Conservation (phyloP, 768 basidiomycete species). For the Pholiota molesta region DNA sequence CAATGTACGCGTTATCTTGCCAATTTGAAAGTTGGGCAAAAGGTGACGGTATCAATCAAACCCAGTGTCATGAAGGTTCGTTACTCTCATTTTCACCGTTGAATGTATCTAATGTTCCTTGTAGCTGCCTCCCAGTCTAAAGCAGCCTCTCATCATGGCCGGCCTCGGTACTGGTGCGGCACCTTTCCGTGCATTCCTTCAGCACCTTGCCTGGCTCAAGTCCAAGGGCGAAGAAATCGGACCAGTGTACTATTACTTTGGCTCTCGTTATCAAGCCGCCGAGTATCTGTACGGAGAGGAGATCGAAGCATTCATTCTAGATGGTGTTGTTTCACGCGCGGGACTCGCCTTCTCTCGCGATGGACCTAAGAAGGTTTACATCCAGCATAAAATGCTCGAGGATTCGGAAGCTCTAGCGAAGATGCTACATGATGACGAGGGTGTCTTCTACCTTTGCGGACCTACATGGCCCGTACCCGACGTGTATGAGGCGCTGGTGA, state of each 20-base stretch:
- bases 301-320: conserved; percentile 90
- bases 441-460: conserved; percentile 95
- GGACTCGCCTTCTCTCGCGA: conserved; percentile 98
- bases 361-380: conserved; percentile 91
- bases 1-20: conserved; percentile 97
- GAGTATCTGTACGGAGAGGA: conserved; percentile 98
- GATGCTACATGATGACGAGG: conserved; percentile 72
- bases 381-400: conserved; percentile 97
- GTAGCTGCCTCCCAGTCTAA: conserved; percentile 80
- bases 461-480: conserved; percentile 99
- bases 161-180: conserved; percentile 98
- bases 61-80: conserved; percentile 98
- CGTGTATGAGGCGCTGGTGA: conserved; percentile 90
- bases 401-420: conserved; percentile 78
- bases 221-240: conserved; percentile 81
- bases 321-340: conserved; percentile 83
- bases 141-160: conserved; percentile 96
- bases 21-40: conserved; percentile 79
- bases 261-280: conserved; percentile 91
- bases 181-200: conserved; percentile 98
- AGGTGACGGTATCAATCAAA: conserved; percentile 97
- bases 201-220: conserved; percentile 86
- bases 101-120: background rate
- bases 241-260: conserved; percentile 97
- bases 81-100: conserved; percentile 3